Conservation (phyloP, 768 basidiomycete species). For the Plicaturopsis crispa region DNA sequence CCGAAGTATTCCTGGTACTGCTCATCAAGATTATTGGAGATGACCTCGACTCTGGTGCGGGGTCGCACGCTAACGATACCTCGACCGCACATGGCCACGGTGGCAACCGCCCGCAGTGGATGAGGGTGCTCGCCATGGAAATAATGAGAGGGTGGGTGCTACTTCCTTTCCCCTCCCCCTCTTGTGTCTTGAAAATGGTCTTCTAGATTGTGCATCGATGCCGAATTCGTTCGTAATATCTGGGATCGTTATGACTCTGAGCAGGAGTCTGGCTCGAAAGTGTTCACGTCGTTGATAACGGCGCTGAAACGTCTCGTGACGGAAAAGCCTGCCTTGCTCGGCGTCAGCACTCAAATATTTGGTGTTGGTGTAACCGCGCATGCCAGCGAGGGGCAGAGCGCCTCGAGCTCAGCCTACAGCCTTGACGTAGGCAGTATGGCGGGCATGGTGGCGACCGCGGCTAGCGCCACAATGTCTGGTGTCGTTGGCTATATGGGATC, state of each 20-base stretch:
- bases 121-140: slow-evolving; percentile 88
- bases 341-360: slow-evolving; percentile 71
- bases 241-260: slow-evolving; percentile 72
- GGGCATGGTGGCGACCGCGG: slow-evolving; percentile 77
- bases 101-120: slow-evolving; percentile 62
- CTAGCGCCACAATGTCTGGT: slow-evolving; percentile 76
- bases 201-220: slow-evolving; percentile 66
- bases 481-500: slow-evolving; percentile 82
- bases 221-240: slow-evolving; percentile 69
- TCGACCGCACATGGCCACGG: slow-evolving; percentile 6
- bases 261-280: slow-evolving; percentile 50
- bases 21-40: slow-evolving; percentile 59
- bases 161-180: not conserved
- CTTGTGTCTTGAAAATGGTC: slow-evolving; percentile 4
- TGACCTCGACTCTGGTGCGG: slow-evolving; percentile 28
- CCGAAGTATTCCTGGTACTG: slow-evolving; percentile 79
- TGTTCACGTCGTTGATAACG: slow-evolving; percentile 72
- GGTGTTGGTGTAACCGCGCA: slow-evolving; percentile 59
- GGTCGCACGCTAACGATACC: slow-evolving; percentile 19
- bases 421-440: slow-evolving; percentile 63
- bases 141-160: slow-evolving; percentile 71
- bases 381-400: slow-evolving; percentile 21
- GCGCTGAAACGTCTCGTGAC: slow-evolving; percentile 82
- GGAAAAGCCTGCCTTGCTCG: slow-evolving; percentile 81
- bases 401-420: slow-evolving; percentile 39